These are phyloP conservation scores for Nannochloris sp. DNA, from an alignment of 139 green algal genomes.

Conservation along the genomic window DNA sequence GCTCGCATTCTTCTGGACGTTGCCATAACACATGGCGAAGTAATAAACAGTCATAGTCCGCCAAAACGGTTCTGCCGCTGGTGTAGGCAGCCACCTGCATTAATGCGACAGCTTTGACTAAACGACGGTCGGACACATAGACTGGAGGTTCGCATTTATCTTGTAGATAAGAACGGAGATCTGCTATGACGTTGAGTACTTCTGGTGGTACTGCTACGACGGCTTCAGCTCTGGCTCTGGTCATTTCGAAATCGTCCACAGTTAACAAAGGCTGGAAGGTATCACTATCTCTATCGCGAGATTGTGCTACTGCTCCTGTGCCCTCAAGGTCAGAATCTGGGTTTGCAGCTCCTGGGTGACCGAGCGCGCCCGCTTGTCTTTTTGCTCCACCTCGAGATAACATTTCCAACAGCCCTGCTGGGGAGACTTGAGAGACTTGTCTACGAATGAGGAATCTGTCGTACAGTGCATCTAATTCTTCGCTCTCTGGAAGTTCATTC, in stretches of 20 bases:
- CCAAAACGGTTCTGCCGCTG: conserved; percentile 56
- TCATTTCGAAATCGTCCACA: conserved; percentile 45
- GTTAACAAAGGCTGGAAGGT: conserved; percentile 22
- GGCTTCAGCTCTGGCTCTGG: conserved; percentile 15
- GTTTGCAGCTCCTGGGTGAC: background rate
- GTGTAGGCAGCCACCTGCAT: conserved; percentile 74
- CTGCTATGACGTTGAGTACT: conserved; percentile 70
- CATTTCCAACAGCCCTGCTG: conserved; percentile 27
- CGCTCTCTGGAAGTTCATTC: conserved; percentile 85
- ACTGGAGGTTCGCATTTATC: conserved; percentile 68
- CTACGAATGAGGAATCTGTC: conserved; percentile 83
- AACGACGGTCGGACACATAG: conserved; percentile 64
- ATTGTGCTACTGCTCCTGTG: background rate
- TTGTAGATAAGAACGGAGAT: conserved; percentile 67
- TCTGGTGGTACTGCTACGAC: conserved; percentile 51
- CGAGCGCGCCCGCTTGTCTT: background rate
- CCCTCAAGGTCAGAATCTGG: background rate
- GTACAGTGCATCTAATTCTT: conserved; percentile 91
- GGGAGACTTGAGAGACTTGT: conserved; percentile 50
- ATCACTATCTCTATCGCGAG: background rate
- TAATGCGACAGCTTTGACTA: conserved; percentile 55
- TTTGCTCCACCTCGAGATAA: background rate
- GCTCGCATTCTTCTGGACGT: conserved; percentile 57
- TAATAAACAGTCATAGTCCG: conserved; percentile 76
- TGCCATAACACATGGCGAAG: conserved; percentile 86